These are phyloP conservation scores for Tuber brumale DNA, from an alignment of 495 filamentous ascomycete genomes.

Conservation along the genomic window DNA sequence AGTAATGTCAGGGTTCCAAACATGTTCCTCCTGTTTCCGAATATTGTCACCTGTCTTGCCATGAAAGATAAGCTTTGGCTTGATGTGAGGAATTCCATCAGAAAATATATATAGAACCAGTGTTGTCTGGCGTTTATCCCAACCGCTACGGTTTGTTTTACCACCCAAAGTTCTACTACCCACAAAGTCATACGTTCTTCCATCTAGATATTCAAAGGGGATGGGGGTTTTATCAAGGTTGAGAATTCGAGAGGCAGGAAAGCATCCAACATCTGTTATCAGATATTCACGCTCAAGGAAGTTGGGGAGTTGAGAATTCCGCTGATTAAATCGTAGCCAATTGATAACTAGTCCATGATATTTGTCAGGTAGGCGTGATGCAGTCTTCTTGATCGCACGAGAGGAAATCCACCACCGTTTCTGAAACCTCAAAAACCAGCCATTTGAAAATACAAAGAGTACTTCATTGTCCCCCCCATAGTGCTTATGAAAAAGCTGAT, in stretches of 20 bases:
- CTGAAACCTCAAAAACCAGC: background rate
- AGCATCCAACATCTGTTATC: background rate
- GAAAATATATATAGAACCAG: background rate
- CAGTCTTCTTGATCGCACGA: background rate
- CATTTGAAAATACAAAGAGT: background rate
- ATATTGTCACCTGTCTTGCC: too few relatives aligned
- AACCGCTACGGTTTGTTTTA: background rate
- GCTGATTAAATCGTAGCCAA: slow-evolving; percentile 7
- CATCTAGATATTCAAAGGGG: background rate
- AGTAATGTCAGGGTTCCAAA: too few relatives aligned
- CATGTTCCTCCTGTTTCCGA: too few relatives aligned
- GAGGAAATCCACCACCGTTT: background rate
- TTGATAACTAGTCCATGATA: background rate
- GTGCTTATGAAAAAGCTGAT: background rate
- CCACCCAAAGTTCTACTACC: background rate
- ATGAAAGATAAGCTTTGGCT: background rate
- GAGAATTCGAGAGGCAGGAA: background rate
- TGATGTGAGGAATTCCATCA: background rate
- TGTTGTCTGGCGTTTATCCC: background rate
- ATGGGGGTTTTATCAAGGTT: slow-evolving; percentile 2
- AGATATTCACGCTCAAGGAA: background rate
- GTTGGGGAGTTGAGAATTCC: slow-evolving; percentile 6
- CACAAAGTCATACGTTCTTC: background rate
- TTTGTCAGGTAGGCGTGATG: background rate
- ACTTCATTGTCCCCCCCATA: background rate